Percentiles rank a stretch among this genome's conserved stretches.
These are phyloP conservation scores for Luffa aegyptiaca DNA, from an alignment of 306 rosid species.

Conservation along the genomic window DNA sequence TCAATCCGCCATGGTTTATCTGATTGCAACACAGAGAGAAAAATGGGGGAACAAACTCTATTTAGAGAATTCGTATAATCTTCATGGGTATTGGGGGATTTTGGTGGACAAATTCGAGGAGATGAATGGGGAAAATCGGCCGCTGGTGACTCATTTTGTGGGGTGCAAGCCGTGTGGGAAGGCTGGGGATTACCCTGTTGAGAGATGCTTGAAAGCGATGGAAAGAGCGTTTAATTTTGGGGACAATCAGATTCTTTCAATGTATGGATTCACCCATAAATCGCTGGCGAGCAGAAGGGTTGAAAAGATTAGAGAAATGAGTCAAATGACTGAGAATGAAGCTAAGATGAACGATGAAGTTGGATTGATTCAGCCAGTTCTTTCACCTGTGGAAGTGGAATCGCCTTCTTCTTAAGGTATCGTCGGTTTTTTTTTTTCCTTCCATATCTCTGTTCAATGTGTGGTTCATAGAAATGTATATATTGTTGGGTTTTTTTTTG, in stretches of 20 bases:
- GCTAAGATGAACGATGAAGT: conserved; percentile 53
- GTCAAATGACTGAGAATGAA: conserved; percentile 40
- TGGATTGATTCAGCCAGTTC: conserved; percentile 59
- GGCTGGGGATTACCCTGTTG: conserved; percentile 70
- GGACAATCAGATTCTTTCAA: conserved; percentile 68
- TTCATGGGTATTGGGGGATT: conserved; percentile 83
- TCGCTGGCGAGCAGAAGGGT: conserved; percentile 46
- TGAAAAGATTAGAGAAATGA: conserved; percentile 51
- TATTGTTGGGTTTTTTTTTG: not conserved
- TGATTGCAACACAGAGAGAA: conserved; percentile 37
- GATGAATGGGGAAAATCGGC: conserved; percentile 59
- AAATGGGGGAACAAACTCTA: conserved; percentile 62
- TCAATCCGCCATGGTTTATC: conserved; percentile 74
- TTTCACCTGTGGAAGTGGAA: conserved; percentile 34
- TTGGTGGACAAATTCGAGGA: conserved; percentile 79
- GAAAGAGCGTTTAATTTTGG: conserved; percentile 79
- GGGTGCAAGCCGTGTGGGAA: conserved; percentile 93
- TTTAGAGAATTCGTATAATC: conserved; percentile 55
- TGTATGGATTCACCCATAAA: conserved; percentile 60
- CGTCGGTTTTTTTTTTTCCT: not conserved
- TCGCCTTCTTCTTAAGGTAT: not conserved
- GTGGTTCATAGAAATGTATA: not conserved
- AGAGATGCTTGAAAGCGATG: conserved; percentile 77
- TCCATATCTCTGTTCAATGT: not conserved
- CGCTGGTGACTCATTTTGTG: conserved; percentile 78